These are phyloP conservation scores for Stramenopiles sp. DNA, from an alignment of 352 stramenopile species.

Conservation along the genomic window DNA sequence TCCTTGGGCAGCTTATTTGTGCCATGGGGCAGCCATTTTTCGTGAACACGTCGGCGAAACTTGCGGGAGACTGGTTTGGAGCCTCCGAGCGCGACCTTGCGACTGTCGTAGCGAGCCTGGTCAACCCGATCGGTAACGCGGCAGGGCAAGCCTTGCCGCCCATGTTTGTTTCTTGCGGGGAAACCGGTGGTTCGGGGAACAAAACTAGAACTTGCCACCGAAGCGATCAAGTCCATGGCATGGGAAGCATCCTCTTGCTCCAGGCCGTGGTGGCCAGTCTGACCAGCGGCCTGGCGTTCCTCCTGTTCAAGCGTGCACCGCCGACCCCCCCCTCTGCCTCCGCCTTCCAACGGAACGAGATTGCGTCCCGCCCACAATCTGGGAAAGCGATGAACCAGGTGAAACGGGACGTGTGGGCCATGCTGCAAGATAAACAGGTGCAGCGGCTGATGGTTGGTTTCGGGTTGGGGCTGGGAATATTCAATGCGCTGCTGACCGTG, in stretches of 20 bases:
- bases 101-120: constrained; percentile 20
- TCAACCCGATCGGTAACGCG: constrained; percentile 26
- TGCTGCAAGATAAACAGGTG: constrained; percentile 20
- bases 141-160: constrained; percentile 21
- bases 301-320: constrained; percentile 21
- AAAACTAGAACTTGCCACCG: background rate
- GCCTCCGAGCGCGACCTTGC: constrained; percentile 22
- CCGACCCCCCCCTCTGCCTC: constrained; percentile 21
- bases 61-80: constrained; percentile 23
- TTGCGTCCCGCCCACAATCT: background rate
- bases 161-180: constrained; percentile 18
- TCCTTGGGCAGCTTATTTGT: constrained; percentile 21
- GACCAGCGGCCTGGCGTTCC: constrained; percentile 9
- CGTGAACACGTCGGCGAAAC: constrained; percentile 18
- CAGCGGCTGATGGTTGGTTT: constrained; percentile 20
- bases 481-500: constrained; percentile 27
- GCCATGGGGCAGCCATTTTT: constrained; percentile 25
- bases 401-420: background rate
- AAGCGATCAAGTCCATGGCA: constrained; percentile 8
- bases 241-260: constrained; percentile 19
- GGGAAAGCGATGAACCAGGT: constrained; percentile 14
- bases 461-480: constrained; percentile 23
- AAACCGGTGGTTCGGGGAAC: background rate
- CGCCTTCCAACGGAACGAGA: background rate
- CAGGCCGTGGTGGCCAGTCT: constrained; percentile 14